Conservation (phyloP, 2,329 filamentous ascomycete genomes). For the Neofusicoccum parvum region DNA sequence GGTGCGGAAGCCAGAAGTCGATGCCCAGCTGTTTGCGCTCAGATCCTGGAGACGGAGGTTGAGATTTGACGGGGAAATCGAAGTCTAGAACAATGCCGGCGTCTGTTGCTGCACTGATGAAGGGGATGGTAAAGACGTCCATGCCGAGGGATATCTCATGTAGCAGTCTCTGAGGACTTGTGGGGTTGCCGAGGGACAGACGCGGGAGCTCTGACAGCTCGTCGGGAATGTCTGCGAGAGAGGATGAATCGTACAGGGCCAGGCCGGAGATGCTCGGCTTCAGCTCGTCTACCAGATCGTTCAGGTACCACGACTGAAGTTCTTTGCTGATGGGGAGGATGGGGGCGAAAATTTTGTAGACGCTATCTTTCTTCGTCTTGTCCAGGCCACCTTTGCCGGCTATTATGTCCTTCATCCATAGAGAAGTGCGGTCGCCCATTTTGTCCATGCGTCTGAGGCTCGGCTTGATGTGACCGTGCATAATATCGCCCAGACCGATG, state of each 20-base stretch:
- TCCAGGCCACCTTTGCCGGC: conserved; percentile 34
- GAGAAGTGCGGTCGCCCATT: conserved; percentile 84
- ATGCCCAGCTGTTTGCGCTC: conserved; percentile 59
- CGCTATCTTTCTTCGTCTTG: conserved; percentile 23
- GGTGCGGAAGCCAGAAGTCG: conserved; percentile 70
- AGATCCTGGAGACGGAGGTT: conserved; percentile 2
- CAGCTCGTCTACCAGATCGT: conserved; percentile 65
- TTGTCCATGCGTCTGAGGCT: conserved; percentile 74
- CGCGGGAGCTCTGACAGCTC: conserved; percentile 67
- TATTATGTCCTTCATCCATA: conserved; percentile 75
- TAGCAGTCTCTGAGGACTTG: conserved; percentile 75
- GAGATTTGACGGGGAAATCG: conserved; percentile 60
- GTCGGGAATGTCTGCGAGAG: conserved; percentile 67
- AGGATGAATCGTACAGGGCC: conserved; percentile 74
- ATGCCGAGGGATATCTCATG: conserved; percentile 74
- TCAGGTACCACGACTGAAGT: conserved; percentile 78
- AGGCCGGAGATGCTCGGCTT: conserved; percentile 61
- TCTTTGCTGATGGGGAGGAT: conserved; percentile 75
- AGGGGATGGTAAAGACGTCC: conserved; percentile 78
- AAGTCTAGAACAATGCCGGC: conserved; percentile 84
- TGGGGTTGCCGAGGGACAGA: conserved; percentile 70
- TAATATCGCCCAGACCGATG: conserved; percentile 74
- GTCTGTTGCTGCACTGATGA: conserved; percentile 74
- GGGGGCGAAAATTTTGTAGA: conserved; percentile 56
- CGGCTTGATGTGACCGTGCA: conserved; percentile 59